A percentile compares a stretch with the other conserved stretches of the same genome.
These are phyloP conservation scores for Zygoascus flipseniorum DNA, from an alignment of 805 yeast species.

Conservation along the genomic window DNA sequence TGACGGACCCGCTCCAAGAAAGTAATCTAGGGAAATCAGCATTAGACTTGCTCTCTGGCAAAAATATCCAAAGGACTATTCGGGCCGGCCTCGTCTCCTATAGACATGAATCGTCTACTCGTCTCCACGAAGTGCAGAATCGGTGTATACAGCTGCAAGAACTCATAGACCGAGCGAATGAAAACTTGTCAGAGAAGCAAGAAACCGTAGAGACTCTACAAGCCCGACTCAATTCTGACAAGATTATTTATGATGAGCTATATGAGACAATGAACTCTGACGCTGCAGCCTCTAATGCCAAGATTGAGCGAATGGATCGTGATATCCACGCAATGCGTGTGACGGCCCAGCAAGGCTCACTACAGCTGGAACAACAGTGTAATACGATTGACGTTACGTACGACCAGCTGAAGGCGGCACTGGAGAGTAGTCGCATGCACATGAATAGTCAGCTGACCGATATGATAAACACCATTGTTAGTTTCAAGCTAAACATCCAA, in stretches of 20 bases:
- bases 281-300: slow-evolving; percentile 46
- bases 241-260: slow-evolving; percentile 46
- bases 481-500: slow-evolving; percentile 62
- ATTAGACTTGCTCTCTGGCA: slow-evolving; percentile 32
- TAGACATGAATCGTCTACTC: slow-evolving; percentile 39
- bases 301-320: slow-evolving; percentile 54
- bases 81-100: slow-evolving; percentile 33
- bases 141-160: slow-evolving; percentile 51
- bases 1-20: slow-evolving; percentile 35
- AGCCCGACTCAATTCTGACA: slow-evolving; percentile 43
- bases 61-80: slow-evolving; percentile 31
- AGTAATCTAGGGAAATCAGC: slow-evolving; percentile 40
- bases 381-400: slow-evolving; percentile 45
- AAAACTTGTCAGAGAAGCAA: slow-evolving; percentile 46
- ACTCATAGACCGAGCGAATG: slow-evolving; percentile 46
- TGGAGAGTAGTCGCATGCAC: slow-evolving; percentile 37
- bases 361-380: slow-evolving; percentile 41
- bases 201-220: slow-evolving; percentile 51
- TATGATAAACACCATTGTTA: slow-evolving; percentile 51
- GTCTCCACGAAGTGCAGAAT: slow-evolving; percentile 46
- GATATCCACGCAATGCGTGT: slow-evolving; percentile 45
- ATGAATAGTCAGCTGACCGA: slow-evolving; percentile 48
- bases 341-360: slow-evolving; percentile 40
- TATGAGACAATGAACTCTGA: slow-evolving; percentile 48
- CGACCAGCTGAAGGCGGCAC: slow-evolving; percentile 41